Base-by-base conservation (phyloP, 2,329 filamentous ascomycete genomes). In the Aspergillus novoparasiticus region DNA sequence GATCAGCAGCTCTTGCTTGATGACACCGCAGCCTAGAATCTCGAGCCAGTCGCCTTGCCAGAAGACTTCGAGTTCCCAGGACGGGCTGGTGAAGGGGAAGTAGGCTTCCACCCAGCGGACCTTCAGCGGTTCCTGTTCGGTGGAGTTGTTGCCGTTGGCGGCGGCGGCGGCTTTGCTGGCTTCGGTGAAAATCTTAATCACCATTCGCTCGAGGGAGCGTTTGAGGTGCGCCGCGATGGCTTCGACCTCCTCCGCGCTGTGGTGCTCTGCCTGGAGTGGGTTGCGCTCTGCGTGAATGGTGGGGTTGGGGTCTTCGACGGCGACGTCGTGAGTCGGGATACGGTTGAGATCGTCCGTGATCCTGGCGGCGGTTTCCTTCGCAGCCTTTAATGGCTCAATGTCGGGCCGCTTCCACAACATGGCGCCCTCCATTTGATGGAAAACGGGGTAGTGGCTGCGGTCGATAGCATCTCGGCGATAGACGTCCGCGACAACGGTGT, bases 381-480 rank as follows among this genome's bases (percentile, higher is more conserved):
- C 72, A 41, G 73, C 65, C n/a, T 73, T 69, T 14, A 78, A 67
- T 1, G 76, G 74, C 16, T 76, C 66, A 5, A 62, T 66, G 10
- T 66, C 62, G 3, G 76, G 83, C 11, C 92, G 87, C 74, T 95
- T 90, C 94, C 95, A 99, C 59, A 93, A 90, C 70, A 90, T 86
- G 10, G 94, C 94, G 14, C 93, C 94, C 78, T 99, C 95, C 94
- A 98, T 98, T 81, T 99, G 95, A 80, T 99, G 95, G 79, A 99
- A 99, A 63, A 96, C 88, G 0, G 95, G 95, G 79, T 98, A 98
- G 80, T 99, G 95, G 70, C 90, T 95, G 61, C 92, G 88, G 79
- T 99, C 95, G 73, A 99, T 90, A 61, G 94, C 94, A 85, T 99
- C 95, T 68, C 95, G 87, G 50, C 95, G 88, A 78, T 98, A 99